phyloP scores from a whole-genome alignment of 371 early-diverging fungal genomes.

The Apophysomyces ossiformis region DNA sequence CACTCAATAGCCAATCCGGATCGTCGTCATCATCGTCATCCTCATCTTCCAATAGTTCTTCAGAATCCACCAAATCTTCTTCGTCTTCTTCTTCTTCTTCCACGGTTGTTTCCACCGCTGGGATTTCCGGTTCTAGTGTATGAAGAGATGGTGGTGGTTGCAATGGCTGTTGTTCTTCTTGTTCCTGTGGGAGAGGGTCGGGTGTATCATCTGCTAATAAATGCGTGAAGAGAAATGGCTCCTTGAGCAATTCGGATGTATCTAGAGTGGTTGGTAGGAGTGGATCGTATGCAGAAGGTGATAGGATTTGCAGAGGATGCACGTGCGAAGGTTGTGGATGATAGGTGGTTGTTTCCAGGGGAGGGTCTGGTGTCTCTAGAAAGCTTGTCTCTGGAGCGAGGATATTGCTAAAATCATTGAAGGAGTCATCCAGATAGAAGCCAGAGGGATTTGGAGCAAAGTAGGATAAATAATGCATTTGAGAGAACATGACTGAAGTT shows the following conservation, averaged over 20 bases:
- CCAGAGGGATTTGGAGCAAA: neutral
- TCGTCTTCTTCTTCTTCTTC: neutral
- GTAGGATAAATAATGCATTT: neutral
- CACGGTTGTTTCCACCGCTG: neutral
- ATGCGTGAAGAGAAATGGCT: slow-evolving; percentile 2
- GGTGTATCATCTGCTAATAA: neutral
- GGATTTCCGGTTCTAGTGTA: neutral
- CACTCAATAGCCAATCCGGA: slow-evolving; percentile 4
- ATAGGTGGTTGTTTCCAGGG: too few relatives aligned
- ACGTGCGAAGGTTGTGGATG: slow-evolving; percentile 21
- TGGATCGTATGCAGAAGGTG: slow-evolving; percentile 13
- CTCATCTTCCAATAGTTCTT: slow-evolving; percentile 4
- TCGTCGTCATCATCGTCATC: slow-evolving; percentile 4
- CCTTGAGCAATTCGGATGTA: slow-evolving; percentile 7
- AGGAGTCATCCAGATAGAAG: neutral
- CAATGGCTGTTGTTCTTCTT: neutral
- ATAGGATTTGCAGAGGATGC: slow-evolving; percentile 26
- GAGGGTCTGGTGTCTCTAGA: slow-evolving; percentile 4
- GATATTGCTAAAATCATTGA: slow-evolving; percentile 1
- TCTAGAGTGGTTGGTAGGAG: neutral
- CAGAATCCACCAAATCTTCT: slow-evolving; percentile 3
- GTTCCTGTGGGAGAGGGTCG: neutral
- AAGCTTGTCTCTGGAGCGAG: slow-evolving; percentile 2
- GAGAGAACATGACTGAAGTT: slow-evolving; percentile 12
- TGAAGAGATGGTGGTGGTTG: neutral